Base-by-base conservation (phyloP, 139 green algal genomes). In the Chlorella sp. region DNA sequence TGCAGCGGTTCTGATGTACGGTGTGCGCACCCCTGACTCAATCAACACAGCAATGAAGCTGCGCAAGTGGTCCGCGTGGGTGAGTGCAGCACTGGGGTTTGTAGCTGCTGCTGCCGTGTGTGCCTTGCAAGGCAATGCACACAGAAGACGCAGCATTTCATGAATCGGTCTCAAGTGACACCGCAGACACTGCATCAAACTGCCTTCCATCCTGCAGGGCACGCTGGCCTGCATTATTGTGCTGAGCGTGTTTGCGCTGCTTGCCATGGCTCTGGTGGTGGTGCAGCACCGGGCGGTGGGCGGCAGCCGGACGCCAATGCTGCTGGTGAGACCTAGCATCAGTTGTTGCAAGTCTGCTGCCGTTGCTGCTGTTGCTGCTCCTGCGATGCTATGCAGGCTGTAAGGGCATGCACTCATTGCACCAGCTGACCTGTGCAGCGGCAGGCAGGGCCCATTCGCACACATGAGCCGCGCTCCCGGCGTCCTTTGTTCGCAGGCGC, bases 1-100 rank as follows among this genome's bases (percentile, higher is more conserved):
- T n/a, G 76, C 76, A 17, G 60, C 76, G 12, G 25, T 83, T 6
- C 76, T 83, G 25, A 73, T 83, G 76, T 83, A 63, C 39, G 76
- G 76, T 1, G 60, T 74, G 36, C 13, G 41, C 15, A 83, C 60
- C 26, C 30, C 23, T 1, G 38, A 73, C 23, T 57, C 76, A 0
- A 60, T 64, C 30, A 5, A n/a, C 16, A 38, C 57, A 4, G 76
- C 76, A 21, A 20, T 51, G 26, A 26, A 7, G 26, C 34, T 83
- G 9, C 56, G 76, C 32, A 56, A 39, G 38, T 83, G 60, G 60
- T 74, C 60, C 32, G 57, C 76, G 0, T 83, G 76, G 76, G 76
- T 83, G 60, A 82, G 75, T 30, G 32, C 15, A 23, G 20, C 13
- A 9, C 28, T 21, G n/a, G 18, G 51, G 9, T 5, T 17, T 25